Evolutionary conservation across 2,329 filamentous ascomycete species (phyloP), one percentile per base, ranked within the genome.

Genomic region (Pseudomassariella vexata): DNA sequence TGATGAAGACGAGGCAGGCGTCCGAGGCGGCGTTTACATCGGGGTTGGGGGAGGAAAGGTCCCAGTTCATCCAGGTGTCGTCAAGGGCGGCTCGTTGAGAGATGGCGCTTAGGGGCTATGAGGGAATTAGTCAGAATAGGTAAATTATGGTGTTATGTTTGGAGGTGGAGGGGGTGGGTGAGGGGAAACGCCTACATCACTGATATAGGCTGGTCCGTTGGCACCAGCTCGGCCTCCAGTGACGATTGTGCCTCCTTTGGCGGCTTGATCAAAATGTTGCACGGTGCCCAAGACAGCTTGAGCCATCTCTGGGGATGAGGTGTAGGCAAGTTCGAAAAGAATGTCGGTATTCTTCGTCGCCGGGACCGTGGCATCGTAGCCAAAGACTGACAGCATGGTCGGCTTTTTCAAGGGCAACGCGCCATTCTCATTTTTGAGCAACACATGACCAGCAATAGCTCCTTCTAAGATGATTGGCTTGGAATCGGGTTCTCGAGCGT

Each of bases 381-480:
- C 60, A 62, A 77, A 68, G 49, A 81, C 56, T 47, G 75, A 69
- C 62, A 82, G 41, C 54, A 73, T 66, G 32, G 60, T 57, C 5
- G 63, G 77, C 35, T 66, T 65, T 31, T 49, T 55, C 21, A 90
- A 66, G 0, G 85, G 85, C 6, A 90, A 60, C 1, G 69, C 62
- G 6, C 66, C 65, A 27, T 70, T 66, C 3, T 60, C 61, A 54
- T 94, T 92, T 65, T 94, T 94, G 32, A 94, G 65, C 1, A 94
- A 66, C 17, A 89, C 82, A 30, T 82, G 85, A 5, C 76, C 73
- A 6, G 73, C 65, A n/a, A 75, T 62, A 1, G 74, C 74, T 2
- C 70, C 69, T 30, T 73, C 61, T 9, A 76, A 47, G 1, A 75
- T 53, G 0, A 62, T 55, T 1, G 53, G 46, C 26, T 57, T 60